phyloP scores from a whole-genome alignment of 2,329 filamentous ascomycete genomes.

The Chaetomiaceae sp. region DNA sequence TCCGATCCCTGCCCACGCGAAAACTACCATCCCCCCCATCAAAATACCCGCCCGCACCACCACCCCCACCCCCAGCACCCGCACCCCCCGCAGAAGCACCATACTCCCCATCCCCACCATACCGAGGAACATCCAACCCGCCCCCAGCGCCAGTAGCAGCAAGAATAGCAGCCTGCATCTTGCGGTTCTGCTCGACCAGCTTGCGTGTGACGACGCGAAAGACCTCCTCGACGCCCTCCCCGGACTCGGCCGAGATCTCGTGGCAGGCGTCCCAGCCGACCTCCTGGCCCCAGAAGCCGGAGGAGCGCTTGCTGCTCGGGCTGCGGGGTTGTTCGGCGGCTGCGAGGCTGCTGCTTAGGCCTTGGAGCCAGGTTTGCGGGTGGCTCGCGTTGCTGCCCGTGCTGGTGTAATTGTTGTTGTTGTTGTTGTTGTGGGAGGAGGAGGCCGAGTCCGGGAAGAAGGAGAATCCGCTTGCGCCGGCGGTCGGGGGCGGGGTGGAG shows the following conservation, averaged over 20 bases:
- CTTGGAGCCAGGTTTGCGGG: background rate
- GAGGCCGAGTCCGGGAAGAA: conserved; percentile 28
- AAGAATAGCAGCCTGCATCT: conserved; percentile 55
- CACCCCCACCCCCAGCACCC: background rate
- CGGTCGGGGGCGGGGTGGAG: conserved; percentile 59
- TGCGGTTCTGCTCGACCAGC: conserved; percentile 59
- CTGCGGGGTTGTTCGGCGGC: conserved; percentile 46
- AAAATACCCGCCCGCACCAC: conserved; percentile 39
- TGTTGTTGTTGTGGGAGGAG: conserved; percentile 12
- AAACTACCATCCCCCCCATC: conserved; percentile 51
- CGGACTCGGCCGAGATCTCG: conserved; percentile 90
- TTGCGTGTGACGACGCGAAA: conserved; percentile 67
- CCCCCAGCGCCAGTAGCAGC: conserved; percentile 42
- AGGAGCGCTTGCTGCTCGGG: conserved; percentile 61
- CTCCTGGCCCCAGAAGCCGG: conserved; percentile 85
- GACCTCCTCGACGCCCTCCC: conserved; percentile 94
- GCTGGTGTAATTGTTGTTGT: conserved; percentile 7
- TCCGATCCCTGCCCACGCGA: conserved; percentile 51
- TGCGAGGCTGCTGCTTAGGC: no score
- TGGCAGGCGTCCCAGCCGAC: conserved; percentile 96
- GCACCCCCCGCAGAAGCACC: no score
- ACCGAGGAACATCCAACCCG: conserved; percentile 3
- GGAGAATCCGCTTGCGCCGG: conserved; percentile 24
- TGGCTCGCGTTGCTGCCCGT: background rate
- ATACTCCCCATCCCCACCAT: conserved; percentile 6